Conservation (phyloP, 2,329 filamentous ascomycete genomes). For the Piedraia hortae region DNA sequence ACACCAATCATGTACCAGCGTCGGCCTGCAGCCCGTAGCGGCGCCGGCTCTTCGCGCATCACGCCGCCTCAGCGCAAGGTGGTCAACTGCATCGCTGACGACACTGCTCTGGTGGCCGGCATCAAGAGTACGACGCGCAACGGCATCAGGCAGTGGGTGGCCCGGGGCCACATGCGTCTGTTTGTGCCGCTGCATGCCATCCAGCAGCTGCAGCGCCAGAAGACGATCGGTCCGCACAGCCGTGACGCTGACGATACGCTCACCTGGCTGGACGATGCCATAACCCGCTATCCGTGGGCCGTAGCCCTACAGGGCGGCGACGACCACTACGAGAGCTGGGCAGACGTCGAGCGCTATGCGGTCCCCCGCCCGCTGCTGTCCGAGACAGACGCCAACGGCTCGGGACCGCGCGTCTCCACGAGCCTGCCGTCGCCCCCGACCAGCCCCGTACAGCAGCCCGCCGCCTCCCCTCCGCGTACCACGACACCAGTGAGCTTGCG, state of each 20-base stretch:
- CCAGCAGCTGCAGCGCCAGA: constrained; percentile 19
- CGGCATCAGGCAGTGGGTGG: constrained; percentile 24
- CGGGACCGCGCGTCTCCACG: constrained; percentile 12
- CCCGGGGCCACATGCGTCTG: constrained; percentile 21
- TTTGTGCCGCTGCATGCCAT: constrained; percentile 24
- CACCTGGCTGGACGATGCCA: constrained; percentile 24
- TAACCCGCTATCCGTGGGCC: constrained; percentile 16
- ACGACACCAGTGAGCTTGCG: constrained; percentile 16
- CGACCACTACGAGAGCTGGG: constrained; percentile 21
- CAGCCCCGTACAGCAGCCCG: constrained; percentile 9
- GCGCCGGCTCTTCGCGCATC: too few relatives aligned
- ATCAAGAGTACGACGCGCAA: constrained; percentile 24
- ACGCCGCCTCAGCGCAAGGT: constrained; percentile 19
- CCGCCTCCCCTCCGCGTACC: constrained; percentile 6
- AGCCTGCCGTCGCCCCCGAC: constrained; percentile 11
- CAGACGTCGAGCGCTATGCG: constrained; percentile 21
- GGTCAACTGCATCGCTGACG: constrained; percentile 27
- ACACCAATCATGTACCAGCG: too few relatives aligned
- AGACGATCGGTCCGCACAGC: constrained; percentile 16
- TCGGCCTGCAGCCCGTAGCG: too few relatives aligned
- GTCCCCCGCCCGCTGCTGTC: constrained; percentile 23
- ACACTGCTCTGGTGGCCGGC: constrained; percentile 22
- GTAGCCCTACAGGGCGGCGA: constrained; percentile 22
- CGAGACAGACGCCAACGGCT: constrained; percentile 18
- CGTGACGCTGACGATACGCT: constrained; percentile 21